phyloP scores from a whole-genome alignment of 2,329 filamentous ascomycete genomes.

The Cladosporium sp. region DNA sequence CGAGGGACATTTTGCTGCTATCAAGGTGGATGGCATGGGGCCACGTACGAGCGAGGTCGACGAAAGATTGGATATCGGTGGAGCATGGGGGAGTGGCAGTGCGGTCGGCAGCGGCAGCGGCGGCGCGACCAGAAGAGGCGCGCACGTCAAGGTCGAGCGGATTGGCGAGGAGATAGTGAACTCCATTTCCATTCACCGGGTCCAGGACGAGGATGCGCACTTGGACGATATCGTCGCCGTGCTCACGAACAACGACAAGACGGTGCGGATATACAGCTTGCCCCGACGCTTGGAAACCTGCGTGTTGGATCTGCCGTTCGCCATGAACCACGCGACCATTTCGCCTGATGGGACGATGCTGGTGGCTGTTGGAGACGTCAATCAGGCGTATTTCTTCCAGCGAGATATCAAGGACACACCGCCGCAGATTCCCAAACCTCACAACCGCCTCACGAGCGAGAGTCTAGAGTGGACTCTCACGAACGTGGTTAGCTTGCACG shows the following conservation, averaged over 20 bases:
- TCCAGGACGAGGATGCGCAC: constrained; percentile 48
- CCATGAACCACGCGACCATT: constrained; percentile 90
- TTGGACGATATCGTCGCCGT: constrained; percentile 60
- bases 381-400: constrained; percentile 78
- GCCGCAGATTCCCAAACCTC: constrained; percentile 35
- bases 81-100: constrained; percentile 7
- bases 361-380: constrained; percentile 81
- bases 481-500: constrained; percentile 39
- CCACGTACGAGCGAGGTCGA: constrained; percentile 7
- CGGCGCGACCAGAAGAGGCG: constrained; percentile 48
- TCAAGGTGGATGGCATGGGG: constrained; percentile 53
- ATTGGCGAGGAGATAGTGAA: constrained; percentile 64
- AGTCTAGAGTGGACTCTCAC: constrained; percentile 38
- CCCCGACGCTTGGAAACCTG: constrained; percentile 64
- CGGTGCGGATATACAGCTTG: constrained; percentile 78
- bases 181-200: constrained; percentile 60
- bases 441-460: constrained; percentile 32
- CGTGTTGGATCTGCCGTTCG: constrained; percentile 70
- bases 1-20: constrained; percentile 79
- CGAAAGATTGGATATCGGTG: constrained; percentile 2
- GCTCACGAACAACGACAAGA: constrained; percentile 87
- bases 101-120: not conserved
- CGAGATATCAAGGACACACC: constrained; percentile 36
- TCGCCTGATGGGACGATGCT: constrained; percentile 81
- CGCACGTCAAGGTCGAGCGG: constrained; percentile 52